phyloP scores from a whole-genome alignment of 352 stramenopile species.

The Phytopythium cucurbitacearum region DNA sequence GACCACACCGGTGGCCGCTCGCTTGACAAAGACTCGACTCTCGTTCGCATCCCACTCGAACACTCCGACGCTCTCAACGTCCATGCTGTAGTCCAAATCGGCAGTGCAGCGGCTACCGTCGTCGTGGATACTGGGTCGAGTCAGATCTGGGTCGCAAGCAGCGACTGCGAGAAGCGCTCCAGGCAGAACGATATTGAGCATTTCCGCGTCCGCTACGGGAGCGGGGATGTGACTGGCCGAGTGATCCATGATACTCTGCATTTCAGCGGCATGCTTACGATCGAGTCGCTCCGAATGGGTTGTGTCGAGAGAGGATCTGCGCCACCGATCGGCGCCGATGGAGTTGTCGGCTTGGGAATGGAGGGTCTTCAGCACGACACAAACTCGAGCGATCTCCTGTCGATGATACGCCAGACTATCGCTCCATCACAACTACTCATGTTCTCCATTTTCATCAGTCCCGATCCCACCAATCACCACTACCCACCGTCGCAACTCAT shows the following conservation, averaged over 20 bases:
- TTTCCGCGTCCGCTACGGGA: slow-evolving; percentile 10
- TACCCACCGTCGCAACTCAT: slow-evolving; percentile 13
- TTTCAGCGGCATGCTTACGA: neutral
- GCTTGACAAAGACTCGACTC: neutral
- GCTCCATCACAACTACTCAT: neutral
- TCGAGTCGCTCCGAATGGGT: slow-evolving; percentile 3
- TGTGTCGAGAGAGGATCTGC: neutral
- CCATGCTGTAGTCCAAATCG: slow-evolving; percentile 5
- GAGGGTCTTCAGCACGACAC: slow-evolving; percentile 11
- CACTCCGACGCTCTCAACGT: slow-evolving; percentile 12
- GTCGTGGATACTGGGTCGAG: slow-evolving; percentile 21
- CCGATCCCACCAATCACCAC: neutral
- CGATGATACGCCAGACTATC: slow-evolving; percentile 4
- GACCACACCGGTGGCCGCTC: no score
- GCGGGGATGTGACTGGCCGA: slow-evolving; percentile 10
- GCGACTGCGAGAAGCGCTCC: slow-evolving; percentile 3
- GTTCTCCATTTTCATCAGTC: slow-evolving; percentile 16
- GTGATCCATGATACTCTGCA: no score
- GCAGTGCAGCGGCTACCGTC: slow-evolving; percentile 7
- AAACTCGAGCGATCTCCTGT: slow-evolving; percentile 5
- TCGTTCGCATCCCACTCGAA: slow-evolving; percentile 11
- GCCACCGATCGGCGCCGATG: slow-evolving; percentile 6
- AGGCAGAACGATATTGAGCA: no score
- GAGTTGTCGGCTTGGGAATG: slow-evolving; percentile 15
- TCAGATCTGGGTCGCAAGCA: slow-evolving; percentile 11